These are phyloP conservation scores for Zychaea mexicana DNA, from an alignment of 371 early-diverging fungal species.

Conservation along the genomic window DNA sequence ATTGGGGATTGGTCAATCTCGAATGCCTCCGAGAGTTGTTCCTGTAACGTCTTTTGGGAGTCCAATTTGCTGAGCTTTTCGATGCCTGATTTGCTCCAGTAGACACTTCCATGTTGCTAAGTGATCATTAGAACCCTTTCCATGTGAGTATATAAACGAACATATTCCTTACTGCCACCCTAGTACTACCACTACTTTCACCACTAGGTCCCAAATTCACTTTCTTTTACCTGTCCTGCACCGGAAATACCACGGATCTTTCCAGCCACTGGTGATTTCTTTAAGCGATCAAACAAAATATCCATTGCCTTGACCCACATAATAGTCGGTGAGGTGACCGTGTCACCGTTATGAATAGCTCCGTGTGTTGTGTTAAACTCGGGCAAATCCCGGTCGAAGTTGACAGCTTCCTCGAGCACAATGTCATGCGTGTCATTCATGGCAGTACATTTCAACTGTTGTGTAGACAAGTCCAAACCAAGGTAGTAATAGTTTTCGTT, in stretches of 20 bases:
- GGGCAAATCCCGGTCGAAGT: slow-evolving; percentile 64
- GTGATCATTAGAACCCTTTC: too few species aligned
- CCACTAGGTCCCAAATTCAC: too few species aligned
- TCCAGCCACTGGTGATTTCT: slow-evolving; percentile 20
- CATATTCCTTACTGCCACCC: too few species aligned
- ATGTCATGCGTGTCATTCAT: slow-evolving; percentile 39
- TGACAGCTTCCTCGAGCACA: slow-evolving; percentile 50
- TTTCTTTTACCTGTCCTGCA: slow-evolving; percentile 65
- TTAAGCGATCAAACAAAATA: slow-evolving; percentile 52
- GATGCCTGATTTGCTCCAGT: slow-evolving; percentile 62
- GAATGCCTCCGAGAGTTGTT: slow-evolving; percentile 65
- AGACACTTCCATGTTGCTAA: slow-evolving; percentile 86
- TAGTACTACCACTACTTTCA: not conserved
- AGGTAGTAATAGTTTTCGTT: slow-evolving; percentile 31
- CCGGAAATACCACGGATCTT: slow-evolving; percentile 66
- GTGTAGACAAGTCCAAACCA: slow-evolving; percentile 80
- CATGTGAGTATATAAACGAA: not conserved
- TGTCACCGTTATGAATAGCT: slow-evolving; percentile 48
- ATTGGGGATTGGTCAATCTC: slow-evolving; percentile 71
- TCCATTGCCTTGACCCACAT: slow-evolving; percentile 86
- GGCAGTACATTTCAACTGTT: slow-evolving; percentile 74
- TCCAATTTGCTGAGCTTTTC: slow-evolving; percentile 41
- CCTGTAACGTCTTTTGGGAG: slow-evolving; percentile 29
- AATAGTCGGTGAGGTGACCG: slow-evolving; percentile 68
- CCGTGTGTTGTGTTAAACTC: slow-evolving; percentile 57